Evolutionary conservation across 2,329 filamentous ascomycete genomes (phyloP).

Genomic region (Penicillium sp.): DNA sequence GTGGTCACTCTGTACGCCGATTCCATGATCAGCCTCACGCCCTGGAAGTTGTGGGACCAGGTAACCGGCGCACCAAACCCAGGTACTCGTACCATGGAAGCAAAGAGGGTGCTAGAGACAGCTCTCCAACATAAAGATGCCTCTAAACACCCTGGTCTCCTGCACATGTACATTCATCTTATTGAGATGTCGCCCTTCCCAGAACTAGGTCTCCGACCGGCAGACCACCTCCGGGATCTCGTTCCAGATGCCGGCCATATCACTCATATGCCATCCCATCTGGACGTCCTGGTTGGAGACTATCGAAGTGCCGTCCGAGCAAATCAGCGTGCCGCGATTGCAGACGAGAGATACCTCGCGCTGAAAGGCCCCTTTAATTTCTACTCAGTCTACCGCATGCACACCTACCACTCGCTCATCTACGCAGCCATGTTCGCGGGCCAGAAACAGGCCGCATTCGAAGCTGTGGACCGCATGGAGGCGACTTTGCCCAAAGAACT

Average conservation of each 20-base stretch:
- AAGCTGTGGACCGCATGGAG: conserved; percentile 61
- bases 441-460: conserved; percentile 60
- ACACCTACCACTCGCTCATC: conserved; percentile 72
- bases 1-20: conserved; percentile 64
- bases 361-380: conserved; percentile 63
- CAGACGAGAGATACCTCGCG: conserved; percentile 65
- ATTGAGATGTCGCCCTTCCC: conserved; percentile 73
- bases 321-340: conserved; percentile 64
- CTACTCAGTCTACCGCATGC: conserved; percentile 72
- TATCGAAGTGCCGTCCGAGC: conserved; percentile 65
- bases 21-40: conserved; percentile 63
- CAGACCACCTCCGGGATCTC: conserved; percentile 61
- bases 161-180: conserved; percentile 74
- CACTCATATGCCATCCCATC: conserved; percentile 73
- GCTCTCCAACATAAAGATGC: conserved; percentile 54
- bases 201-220: conserved; percentile 60
- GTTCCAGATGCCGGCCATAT: conserved; percentile 70
- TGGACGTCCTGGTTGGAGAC: conserved; percentile 71
- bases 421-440: conserved; percentile 78
- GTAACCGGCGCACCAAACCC: conserved; percentile 55
- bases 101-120: conserved; percentile 57
- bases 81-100: conserved; percentile 57
- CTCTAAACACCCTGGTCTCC: conserved; percentile 62
- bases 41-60: conserved; percentile 65
- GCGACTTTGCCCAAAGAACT: conserved; percentile 61